Evolutionary conservation across 2,329 filamentous ascomycete genomes (phyloP).

Genomic region (Verticillium isaacii): DNA sequence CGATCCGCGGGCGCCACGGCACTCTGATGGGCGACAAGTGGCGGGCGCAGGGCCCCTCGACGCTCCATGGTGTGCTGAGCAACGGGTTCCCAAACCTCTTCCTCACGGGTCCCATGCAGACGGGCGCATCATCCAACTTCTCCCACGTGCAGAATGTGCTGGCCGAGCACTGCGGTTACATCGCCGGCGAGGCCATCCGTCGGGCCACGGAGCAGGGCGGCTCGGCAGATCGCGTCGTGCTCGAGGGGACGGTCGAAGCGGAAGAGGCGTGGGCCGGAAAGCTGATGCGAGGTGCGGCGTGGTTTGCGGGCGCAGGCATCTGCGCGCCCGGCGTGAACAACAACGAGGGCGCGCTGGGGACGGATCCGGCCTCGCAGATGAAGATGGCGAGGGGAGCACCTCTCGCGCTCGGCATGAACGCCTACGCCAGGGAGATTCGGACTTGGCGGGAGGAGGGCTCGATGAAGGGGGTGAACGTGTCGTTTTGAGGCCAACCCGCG

Average conservation of each 20-base stretch:
- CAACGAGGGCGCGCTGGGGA: slow-evolving; percentile 31
- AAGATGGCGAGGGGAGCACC: slow-evolving; percentile 23
- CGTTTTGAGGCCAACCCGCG: background rate
- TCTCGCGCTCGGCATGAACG: slow-evolving; percentile 25
- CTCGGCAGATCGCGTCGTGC: slow-evolving; percentile 11
- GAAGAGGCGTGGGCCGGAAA: slow-evolving; percentile 41
- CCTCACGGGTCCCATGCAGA: slow-evolving; percentile 38
- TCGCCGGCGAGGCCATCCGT: slow-evolving; percentile 18
- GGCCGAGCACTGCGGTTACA: slow-evolving; percentile 37
- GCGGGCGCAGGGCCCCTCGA: slow-evolving; percentile 31
- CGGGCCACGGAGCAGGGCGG: slow-evolving; percentile 8
- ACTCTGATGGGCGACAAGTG: slow-evolving; percentile 40
- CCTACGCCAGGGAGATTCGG: slow-evolving; percentile 20
- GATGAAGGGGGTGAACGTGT: slow-evolving; percentile 15
- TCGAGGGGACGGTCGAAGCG: slow-evolving; percentile 40
- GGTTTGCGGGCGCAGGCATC: slow-evolving; percentile 32
- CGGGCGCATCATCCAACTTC: slow-evolving; percentile 31
- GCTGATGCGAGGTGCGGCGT: slow-evolving; percentile 32
- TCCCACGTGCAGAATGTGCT: slow-evolving; percentile 28
- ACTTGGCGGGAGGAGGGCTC: slow-evolving; percentile 23
- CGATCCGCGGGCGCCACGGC: slow-evolving; percentile 37
- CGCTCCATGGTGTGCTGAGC: slow-evolving; percentile 46
- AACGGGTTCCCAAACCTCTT: slow-evolving; percentile 52
- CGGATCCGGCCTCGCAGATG: slow-evolving; percentile 21
- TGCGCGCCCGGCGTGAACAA: slow-evolving; percentile 55